These are phyloP conservation scores for Penicillium paneum DNA, from an alignment of 2,329 filamentous ascomycete species.

Conservation along the genomic window DNA sequence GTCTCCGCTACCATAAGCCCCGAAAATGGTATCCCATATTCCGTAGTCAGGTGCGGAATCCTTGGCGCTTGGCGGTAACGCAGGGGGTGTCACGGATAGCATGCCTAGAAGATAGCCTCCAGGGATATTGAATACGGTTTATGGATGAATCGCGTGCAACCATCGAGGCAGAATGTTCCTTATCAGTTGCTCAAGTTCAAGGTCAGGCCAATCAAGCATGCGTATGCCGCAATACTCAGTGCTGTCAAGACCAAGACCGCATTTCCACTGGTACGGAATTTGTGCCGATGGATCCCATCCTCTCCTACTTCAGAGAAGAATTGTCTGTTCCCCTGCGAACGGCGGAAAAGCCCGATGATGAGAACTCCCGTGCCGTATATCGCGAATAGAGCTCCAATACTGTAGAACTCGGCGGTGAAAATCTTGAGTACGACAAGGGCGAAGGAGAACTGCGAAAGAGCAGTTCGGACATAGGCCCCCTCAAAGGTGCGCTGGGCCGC, in stretches of 20 bases:
- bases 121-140: constrained; percentile 3
- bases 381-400: constrained; percentile 92
- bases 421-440: constrained; percentile 92
- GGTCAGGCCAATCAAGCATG: constrained; percentile 58
- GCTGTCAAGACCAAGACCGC: constrained; percentile 62
- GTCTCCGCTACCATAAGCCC: constrained; percentile 14
- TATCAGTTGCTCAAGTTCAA: constrained; percentile 44
- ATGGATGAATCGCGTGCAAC: neutral
- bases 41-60: constrained; percentile 21
- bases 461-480: constrained; percentile 92
- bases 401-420: constrained; percentile 94
- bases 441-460: constrained; percentile 92
- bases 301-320: constrained; percentile 68
- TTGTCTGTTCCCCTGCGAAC: constrained; percentile 88
- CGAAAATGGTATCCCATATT: constrained; percentile 6
- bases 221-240: constrained; percentile 61
- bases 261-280: constrained; percentile 64
- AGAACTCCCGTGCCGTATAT: constrained; percentile 84
- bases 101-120: constrained; percentile 10
- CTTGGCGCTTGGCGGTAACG: constrained; percentile 36
- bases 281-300: constrained; percentile 59
- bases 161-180: neutral
- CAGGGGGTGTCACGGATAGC: constrained; percentile 21
- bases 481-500: constrained; percentile 96
- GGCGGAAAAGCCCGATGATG: constrained; percentile 76